Conservation (phyloP, 148 eudicot species). For the Rheum nobile region DNA sequence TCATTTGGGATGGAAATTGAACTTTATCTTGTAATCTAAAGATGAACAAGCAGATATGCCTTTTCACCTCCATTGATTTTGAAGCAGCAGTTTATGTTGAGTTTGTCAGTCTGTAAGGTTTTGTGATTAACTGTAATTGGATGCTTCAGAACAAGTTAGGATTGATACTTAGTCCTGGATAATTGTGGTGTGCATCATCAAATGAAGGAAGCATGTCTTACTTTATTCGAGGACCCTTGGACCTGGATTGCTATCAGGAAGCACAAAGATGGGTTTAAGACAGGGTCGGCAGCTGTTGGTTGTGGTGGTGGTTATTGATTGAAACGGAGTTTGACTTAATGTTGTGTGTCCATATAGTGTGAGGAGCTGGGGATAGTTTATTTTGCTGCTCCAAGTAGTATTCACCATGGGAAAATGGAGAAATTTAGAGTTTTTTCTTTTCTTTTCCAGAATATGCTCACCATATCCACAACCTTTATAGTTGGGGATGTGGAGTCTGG, state of each 20-base stretch:
- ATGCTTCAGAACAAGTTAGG: neutral
- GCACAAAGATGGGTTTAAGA: too few species aligned
- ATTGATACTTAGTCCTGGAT: neutral
- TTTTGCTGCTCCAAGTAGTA: neutral
- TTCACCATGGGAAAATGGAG: neutral
- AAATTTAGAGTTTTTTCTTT: too few species aligned
- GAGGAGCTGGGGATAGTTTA: neutral
- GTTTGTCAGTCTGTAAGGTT: neutral
- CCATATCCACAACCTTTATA: too few species aligned
- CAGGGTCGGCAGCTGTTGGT: neutral
- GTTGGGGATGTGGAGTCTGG: too few species aligned
- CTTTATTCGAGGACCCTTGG: neutral
- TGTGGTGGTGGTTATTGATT: neutral
- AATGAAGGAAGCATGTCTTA: neutral
- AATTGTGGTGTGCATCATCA: neutral
- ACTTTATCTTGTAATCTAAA: neutral
- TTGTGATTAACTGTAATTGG: neutral
- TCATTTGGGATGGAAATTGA: neutral
- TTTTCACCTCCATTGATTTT: neutral
- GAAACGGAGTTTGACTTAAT: neutral
- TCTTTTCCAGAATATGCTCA: too few species aligned
- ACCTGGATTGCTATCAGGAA: too few species aligned
- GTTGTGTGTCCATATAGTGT: neutral
- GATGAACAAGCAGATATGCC: neutral
- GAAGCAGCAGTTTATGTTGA: neutral